Conservation (phyloP, 805 yeast genomes). For the Kodamaea lidongshanica region DNA sequence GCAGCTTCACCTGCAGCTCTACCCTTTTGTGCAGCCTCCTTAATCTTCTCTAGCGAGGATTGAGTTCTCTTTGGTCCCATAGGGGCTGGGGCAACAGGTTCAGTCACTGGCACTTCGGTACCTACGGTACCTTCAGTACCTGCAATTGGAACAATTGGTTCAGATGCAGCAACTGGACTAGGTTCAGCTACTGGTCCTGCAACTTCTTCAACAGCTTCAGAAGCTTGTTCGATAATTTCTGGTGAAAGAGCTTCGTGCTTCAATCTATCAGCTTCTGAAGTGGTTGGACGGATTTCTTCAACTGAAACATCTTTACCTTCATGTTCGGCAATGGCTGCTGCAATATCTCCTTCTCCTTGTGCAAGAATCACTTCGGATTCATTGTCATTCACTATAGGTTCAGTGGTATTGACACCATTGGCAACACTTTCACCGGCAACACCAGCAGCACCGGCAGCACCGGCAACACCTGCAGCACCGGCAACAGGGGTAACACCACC, state of each 20-base stretch:
- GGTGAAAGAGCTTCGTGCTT: conserved; percentile 25
- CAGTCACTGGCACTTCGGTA: conserved; percentile 8
- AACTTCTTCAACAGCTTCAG: neutral
- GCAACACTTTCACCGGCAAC: conserved; percentile 13
- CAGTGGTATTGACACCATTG: conserved; percentile 6
- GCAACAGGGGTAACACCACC: conserved; percentile 5
- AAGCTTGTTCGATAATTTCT: no score
- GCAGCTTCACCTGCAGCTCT: conserved; percentile 7
- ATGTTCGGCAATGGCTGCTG: conserved; percentile 29
- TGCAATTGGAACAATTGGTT: conserved; percentile 12
- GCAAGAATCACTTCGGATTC: conserved; percentile 34
- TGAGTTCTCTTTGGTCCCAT: conserved; percentile 4
- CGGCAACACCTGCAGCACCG: conserved; percentile 8
- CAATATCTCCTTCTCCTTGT: conserved; percentile 31
- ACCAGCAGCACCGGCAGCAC: conserved; percentile 8
- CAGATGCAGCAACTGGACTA: conserved; percentile 9
- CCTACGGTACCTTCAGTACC: no score
- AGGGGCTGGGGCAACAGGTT: conserved; percentile 7
- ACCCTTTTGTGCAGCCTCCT: conserved; percentile 5
- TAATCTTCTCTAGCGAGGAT: no score
- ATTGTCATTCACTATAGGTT: no score
- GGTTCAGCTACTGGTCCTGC: conserved; percentile 6
- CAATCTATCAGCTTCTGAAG: conserved; percentile 31
- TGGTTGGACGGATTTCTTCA: conserved; percentile 39
- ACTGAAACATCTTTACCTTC: conserved; percentile 32